Percentiles rank a stretch among this genome's conserved stretches.
Evolutionary conservation across 208 protist species (phyloP).

Genomic region (Angomonas deanei): DNA sequence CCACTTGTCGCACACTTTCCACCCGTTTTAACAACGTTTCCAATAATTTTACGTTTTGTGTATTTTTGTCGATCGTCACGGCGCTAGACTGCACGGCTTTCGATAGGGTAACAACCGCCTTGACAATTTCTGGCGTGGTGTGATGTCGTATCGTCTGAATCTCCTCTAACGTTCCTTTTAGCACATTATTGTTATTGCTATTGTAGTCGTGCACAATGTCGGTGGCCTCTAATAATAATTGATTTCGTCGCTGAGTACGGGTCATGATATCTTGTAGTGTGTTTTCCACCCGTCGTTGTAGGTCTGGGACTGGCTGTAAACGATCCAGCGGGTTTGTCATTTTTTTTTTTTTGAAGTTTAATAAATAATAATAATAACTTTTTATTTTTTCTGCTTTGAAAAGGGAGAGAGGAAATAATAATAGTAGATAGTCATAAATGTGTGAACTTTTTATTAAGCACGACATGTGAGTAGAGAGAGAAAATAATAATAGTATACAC

Average conservation of each 20-base stretch:
- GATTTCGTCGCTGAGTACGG: not conserved
- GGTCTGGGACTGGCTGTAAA: not conserved
- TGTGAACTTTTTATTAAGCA: not conserved
- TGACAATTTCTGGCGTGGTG: slow-evolving; percentile 39
- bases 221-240: not conserved
- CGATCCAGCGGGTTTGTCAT: not conserved
- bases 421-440: slow-evolving; percentile 6
- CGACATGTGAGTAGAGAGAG: not conserved
- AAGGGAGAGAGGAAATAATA: not conserved
- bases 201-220: not conserved
- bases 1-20: slow-evolving; percentile 34
- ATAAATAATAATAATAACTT: not conserved
- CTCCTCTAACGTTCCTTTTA: slow-evolving; percentile 20
- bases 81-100: slow-evolving; percentile 43
- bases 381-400: slow-evolving; percentile 4
- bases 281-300: not conserved
- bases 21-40: slow-evolving; percentile 53
- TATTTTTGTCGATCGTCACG: slow-evolving; percentile 43
- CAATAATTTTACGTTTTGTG: slow-evolving; percentile 33
- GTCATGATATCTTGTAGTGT: not conserved
- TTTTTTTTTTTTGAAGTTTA: too few relatives aligned
- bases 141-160: slow-evolving; percentile 38
- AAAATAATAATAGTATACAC: not conserved
- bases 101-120: slow-evolving; percentile 36
- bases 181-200: slow-evolving; percentile 3